Percentiles rank a stretch among this genome's conserved stretches.
Evolutionary conservation across 1,139 yeast genomes (phyloP).

Genomic region (Kodamaea arcana): DNA sequence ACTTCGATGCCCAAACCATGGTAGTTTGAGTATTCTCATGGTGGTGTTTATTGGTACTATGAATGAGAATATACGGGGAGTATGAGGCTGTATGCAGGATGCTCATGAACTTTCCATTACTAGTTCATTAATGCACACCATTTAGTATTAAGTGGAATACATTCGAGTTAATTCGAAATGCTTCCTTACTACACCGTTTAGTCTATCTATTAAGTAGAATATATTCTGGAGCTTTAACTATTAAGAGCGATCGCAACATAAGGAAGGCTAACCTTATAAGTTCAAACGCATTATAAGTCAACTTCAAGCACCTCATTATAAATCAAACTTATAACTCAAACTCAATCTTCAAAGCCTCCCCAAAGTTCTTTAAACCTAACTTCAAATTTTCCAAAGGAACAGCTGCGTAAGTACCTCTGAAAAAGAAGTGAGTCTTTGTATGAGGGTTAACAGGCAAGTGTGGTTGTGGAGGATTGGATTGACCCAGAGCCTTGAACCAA

Average conservation of each 20-base stretch:
- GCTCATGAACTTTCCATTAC: background rate
- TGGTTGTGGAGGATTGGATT: conserved; percentile 49
- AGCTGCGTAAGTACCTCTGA: conserved; percentile 90
- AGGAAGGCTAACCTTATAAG: too few relatives aligned
- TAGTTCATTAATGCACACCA: too few relatives aligned
- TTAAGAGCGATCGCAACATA: too few relatives aligned
- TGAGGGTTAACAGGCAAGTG: conserved; percentile 29
- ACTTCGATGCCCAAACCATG: conserved; percentile 79
- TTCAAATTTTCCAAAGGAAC: conserved; percentile 62
- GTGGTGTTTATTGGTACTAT: background rate
- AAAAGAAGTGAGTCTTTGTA: conserved; percentile 51
- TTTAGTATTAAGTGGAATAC: too few relatives aligned
- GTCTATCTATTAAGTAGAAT: too few relatives aligned
- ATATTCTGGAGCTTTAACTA: too few relatives aligned
- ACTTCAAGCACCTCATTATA: too few relatives aligned
- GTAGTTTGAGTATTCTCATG: conserved; percentile 77
- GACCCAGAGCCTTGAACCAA: conserved; percentile 64
- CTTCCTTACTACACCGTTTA: too few relatives aligned
- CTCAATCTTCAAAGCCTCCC: conserved; percentile 51
- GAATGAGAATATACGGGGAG: background rate
- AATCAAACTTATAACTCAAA: conserved; percentile 28
- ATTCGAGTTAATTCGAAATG: too few relatives aligned
- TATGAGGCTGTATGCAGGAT: background rate
- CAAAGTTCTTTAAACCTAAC: conserved; percentile 61
- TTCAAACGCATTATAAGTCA: too few relatives aligned